Conservation (phyloP, 768 basidiomycete species). For the Mycena kentingensis region DNA sequence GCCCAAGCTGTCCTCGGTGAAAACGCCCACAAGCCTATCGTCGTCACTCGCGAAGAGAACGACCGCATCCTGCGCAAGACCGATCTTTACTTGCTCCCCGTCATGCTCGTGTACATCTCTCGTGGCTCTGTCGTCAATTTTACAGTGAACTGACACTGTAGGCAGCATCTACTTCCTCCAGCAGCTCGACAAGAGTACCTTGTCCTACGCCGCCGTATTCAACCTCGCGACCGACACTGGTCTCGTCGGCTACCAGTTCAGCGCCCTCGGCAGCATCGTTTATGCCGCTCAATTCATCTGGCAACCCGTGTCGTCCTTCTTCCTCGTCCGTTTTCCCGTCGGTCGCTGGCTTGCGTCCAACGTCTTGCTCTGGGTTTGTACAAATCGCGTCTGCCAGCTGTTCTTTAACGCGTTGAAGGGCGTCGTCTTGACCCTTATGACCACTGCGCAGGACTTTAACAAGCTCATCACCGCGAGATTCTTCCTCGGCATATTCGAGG, state of each 20-base stretch:
- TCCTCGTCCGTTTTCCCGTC: slow-evolving; percentile 29
- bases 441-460: slow-evolving; percentile 15
- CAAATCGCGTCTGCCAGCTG: background rate
- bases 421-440: slow-evolving; percentile 17
- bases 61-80: slow-evolving; percentile 23
- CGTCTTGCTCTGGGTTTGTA: slow-evolving; percentile 35
- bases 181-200: slow-evolving; percentile 21
- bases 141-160: background rate
- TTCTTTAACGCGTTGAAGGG: slow-evolving; percentile 4
- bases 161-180: slow-evolving; percentile 23
- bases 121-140: background rate
- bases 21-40: slow-evolving; percentile 9
- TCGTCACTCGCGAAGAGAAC: slow-evolving; percentile 21
- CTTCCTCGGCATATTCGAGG: slow-evolving; percentile 24
- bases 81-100: slow-evolving; percentile 16
- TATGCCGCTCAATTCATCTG: slow-evolving; percentile 23
- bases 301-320: slow-evolving; percentile 23
- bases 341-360: slow-evolving; percentile 32
- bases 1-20: slow-evolving; percentile 19
- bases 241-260: slow-evolving; percentile 20
- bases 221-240: background rate
- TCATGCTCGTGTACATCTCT: slow-evolving; percentile 17
- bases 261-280: slow-evolving; percentile 17
- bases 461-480: slow-evolving; percentile 18
- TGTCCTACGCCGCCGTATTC: slow-evolving; percentile 22